Conservation (phyloP, 257 asterid genomes). For the Solanum sitiens region DNA sequence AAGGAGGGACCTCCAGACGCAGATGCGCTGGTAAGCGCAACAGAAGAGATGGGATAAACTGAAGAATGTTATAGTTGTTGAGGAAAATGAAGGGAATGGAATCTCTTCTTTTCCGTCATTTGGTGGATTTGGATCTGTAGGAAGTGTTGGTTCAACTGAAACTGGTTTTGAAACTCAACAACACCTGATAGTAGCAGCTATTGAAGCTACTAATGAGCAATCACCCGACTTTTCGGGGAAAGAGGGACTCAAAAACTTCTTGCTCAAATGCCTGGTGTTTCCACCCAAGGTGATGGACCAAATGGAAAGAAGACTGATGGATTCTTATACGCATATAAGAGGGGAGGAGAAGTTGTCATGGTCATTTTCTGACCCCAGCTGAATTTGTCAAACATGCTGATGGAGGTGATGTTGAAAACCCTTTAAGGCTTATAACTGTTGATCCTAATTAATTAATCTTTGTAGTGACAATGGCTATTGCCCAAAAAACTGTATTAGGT, state of each 20-base stretch:
- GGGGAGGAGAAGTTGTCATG: background rate
- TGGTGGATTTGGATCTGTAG: constrained; percentile 36
- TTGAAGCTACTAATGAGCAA: too few relatives aligned
- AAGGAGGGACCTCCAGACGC: background rate
- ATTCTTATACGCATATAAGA: constrained; percentile 43
- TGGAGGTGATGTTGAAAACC: constrained; percentile 20
- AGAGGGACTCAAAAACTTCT: background rate
- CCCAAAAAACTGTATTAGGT: background rate
- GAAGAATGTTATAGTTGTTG: too few relatives aligned
- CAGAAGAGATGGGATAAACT: background rate
- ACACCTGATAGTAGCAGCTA: too few relatives aligned
- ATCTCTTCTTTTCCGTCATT: constrained; percentile 1
- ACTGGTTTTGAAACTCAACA: constrained; percentile 6
- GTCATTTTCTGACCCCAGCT: background rate
- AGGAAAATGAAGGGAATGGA: too few relatives aligned
- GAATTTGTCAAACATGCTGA: too few relatives aligned
- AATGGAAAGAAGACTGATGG: constrained; percentile 46
- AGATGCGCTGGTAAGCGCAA: constrained; percentile 4
- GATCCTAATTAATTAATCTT: constrained; percentile 26
- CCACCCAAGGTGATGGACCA: constrained; percentile 39
- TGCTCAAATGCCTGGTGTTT: constrained; percentile 61
- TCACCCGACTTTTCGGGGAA: background rate
- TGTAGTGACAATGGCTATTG: constrained; percentile 8
- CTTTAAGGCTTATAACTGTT: constrained; percentile 54
- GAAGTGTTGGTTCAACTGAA: background rate